Base-by-base conservation (phyloP, 305 asterid species). In the Ruellia speciosa region DNA sequence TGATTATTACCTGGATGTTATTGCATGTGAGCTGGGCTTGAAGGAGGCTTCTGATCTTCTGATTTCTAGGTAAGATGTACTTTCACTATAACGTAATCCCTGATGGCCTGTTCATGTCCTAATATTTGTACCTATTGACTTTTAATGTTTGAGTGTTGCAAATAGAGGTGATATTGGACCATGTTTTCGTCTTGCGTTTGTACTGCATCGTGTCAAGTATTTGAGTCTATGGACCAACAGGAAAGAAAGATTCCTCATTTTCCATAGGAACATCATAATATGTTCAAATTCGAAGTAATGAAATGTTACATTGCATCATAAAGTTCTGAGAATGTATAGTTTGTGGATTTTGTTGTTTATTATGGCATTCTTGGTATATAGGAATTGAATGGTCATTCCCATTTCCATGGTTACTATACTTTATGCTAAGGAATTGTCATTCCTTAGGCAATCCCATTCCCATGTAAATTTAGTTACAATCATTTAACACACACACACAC, bases 1-100 rank as follows among this genome's bases (percentile, higher is more conserved):
- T 59, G 80, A 78, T 68, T 92, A 88, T 84, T 92, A 88, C 77
- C 85, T 88, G 54, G 98, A 92, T 77, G 81, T 64, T 56, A 75
- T 92, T 74, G 94, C 95, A 24, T 53, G 58, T 40, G 81, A 75
- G 72, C 72, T 92, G 39, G 88, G 81, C 28, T 20, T 72, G 49
- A 35, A 52, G 0, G 93, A 79, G 67, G 96, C 94, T 73, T 81
- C 98, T 40, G 72, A 76, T 75, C 71, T 87, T 73, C 66, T 83
- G 62, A 71, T 88, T 65, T 83, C 98, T 69, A 84, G 89, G 98
- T 88, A 77, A 81, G 67, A 54, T 58, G 17, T 31, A 56, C 31
- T 33, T 16, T 14, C 14, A 58, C 60, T 34, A 24, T 60, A 18
- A 48, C 20, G 24, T 46, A 64, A 47, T 63, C 31, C 54, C 19